These are phyloP conservation scores for Vinca major DNA, from an alignment of 305 asterid species.

Conservation along the genomic window DNA sequence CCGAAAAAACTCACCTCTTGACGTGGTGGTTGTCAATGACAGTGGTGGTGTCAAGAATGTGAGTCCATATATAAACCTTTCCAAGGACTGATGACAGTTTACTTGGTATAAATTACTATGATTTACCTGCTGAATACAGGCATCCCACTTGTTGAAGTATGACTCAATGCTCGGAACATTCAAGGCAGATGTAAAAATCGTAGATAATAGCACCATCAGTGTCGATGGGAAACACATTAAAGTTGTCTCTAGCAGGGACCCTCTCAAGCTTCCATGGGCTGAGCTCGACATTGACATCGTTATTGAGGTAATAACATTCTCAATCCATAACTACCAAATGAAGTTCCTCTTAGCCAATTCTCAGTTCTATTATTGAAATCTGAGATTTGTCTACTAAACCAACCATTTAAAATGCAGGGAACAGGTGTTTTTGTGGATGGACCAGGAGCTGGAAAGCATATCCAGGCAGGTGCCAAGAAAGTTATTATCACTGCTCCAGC, in stretches of 20 bases:
- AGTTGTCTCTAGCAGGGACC: conserved; percentile 87
- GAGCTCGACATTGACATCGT: conserved; percentile 93
- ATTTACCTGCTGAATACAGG: conserved; percentile 32
- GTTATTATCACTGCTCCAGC: conserved; percentile 93
- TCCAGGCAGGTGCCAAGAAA: conserved; percentile 96
- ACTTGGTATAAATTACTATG: background rate
- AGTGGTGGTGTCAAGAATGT: conserved; percentile 94
- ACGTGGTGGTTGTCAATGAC: conserved; percentile 80
- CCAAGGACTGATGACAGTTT: background rate
- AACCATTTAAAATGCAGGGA: conserved; percentile 38
- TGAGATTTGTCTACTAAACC: background rate
- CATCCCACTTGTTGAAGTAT: conserved; percentile 86
- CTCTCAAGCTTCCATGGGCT: conserved; percentile 94
- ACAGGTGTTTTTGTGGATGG: conserved; percentile 93
- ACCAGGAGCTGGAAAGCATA: conserved; percentile 92
- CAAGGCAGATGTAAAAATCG: conserved; percentile 78
- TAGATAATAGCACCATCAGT: conserved; percentile 74
- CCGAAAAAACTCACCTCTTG: conserved; percentile 82
- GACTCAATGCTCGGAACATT: conserved; percentile 94
- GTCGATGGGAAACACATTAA: conserved; percentile 78
- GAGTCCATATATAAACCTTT: conserved; percentile 16
- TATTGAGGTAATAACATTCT: conserved; percentile 50
- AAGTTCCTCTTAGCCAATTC: background rate
- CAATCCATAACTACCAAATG: background rate
- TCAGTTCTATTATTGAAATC: background rate